Base-by-base conservation (phyloP, 306 rosid species). In the Vachellia pachyceras region DNA sequence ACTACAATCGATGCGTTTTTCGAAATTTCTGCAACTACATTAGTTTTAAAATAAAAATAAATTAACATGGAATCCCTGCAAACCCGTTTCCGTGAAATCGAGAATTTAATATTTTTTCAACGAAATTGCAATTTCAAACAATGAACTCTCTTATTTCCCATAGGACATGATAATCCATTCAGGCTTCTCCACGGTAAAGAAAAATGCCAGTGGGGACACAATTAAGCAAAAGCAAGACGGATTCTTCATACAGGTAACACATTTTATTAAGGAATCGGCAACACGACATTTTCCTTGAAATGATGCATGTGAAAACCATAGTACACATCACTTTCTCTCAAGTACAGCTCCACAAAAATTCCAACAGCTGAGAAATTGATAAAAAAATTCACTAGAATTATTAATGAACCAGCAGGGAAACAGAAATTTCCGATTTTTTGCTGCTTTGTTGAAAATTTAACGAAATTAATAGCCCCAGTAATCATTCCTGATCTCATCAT, bases 401-500 rank as follows among this genome's bases (percentile, higher is more conserved):
- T 92, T 94, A 91, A 86, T 83, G 45, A 87, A 85, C 80, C 85
- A 86, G 78, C 80, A 87, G 15, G 67, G 76, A 78, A 83, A 63
- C 80, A 83, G 78, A 78, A 72, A 60, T 47, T 76, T 87, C 75
- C 46, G 85, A 86, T 69, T 82, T 52, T 79, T 77, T 55, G 84
- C 83, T 82, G 79, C 81, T 73, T 70, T 60, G 46, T 50, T 50
- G 33, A 41, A 73, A 64, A 65, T 72, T 64, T 46, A 18, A 45
- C 45, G 76, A 77, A 63, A 82, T 91, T 89, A 94, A 88, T 96
- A 96, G 78, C 98, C 99, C 97, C 97, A 96, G 90, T 90, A 12
- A 80, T 92, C 97, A 42, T 96, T 92, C 72, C 97, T 88, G 83
- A 96, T 96, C 86, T 96, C 99, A 46, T 94, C 98, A 44, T 96